Conservation (phyloP, 2,329 filamentous ascomycete genomes). For the Bertia moriformis region DNA sequence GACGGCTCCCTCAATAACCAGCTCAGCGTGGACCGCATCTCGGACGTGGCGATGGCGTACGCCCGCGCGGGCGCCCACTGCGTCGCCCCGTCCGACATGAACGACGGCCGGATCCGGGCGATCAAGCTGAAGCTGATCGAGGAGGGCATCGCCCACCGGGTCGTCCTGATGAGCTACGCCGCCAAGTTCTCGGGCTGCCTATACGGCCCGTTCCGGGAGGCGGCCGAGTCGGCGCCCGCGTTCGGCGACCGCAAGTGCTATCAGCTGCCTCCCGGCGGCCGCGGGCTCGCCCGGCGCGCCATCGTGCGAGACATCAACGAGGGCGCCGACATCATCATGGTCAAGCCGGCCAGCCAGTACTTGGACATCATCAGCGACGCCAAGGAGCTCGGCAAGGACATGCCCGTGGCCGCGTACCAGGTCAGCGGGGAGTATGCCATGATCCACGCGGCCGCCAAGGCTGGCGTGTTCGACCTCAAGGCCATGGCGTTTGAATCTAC, state of each 20-base stretch:
- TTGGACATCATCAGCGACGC: conserved; percentile 96
- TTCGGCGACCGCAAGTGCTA: conserved; percentile 96
- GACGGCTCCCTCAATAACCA: conserved; percentile 88
- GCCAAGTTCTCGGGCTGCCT: conserved; percentile 95
- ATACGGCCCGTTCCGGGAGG: conserved; percentile 94
- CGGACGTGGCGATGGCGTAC: conserved; percentile 94
- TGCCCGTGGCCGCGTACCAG: conserved; percentile 91
- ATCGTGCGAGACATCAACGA: conserved; percentile 82
- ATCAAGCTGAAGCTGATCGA: conserved; percentile 98
- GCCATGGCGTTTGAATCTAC: conserved; percentile 89
- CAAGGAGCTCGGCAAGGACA: conserved; percentile 79
- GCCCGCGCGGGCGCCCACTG: conserved; percentile 92
- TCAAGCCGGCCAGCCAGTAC: conserved; percentile 91
- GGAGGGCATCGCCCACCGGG: conserved; percentile 78
- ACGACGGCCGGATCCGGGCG: conserved; percentile 88
- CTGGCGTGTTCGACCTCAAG: conserved; percentile 90
- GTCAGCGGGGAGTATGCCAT: conserved; percentile 95
- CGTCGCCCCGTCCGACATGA: conserved; percentile 96
- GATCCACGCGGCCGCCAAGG: conserved; percentile 91
- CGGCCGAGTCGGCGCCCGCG: conserved; percentile 75
- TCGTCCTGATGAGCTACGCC: conserved; percentile 91
- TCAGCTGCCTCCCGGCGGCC: conserved; percentile 82
- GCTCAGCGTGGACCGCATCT: conserved; percentile 84
- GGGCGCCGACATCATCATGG: conserved; percentile 97
- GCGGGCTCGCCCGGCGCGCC: conserved; percentile 78